Base-by-base conservation (phyloP, 345 rosid species). In the Arabidopsis suecica region DNA sequence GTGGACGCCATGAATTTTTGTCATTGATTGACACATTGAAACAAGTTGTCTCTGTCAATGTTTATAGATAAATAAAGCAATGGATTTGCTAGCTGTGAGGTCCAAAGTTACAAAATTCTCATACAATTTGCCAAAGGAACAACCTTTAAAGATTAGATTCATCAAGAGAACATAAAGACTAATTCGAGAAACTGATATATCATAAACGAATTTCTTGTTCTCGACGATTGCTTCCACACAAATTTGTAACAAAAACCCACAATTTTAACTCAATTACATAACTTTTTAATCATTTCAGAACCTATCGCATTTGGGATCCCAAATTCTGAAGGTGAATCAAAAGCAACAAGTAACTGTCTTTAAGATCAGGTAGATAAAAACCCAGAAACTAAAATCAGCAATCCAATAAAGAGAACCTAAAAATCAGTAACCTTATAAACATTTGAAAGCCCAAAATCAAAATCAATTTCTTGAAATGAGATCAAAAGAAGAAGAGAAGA, bases 251-350 rank as follows among this genome's bases (percentile, higher is more conserved):
- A 20, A 20, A 20, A 20, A 20, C 22, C 22, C 41, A 14, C 69
- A 72, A 42, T 5, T 56, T 32, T 23, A 64, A 14, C 65, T 44
- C 77, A 34, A 55, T 54, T 54, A 20, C 22, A 53, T 38, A 72
- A 36, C 14, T 61, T 42, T 4, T 4, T 9, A 7, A 28, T 67
- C 49, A 36, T 8, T n/a, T 42, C 3, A 38, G 33, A 41, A 41
- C 1, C 38, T 23, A 22, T 10, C 34, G 36, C 25, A 23, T 23
- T 50, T 55, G 73, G 33, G 44, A 58, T 42, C 37, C 11, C 36
- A 16, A 51, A 45, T 62, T 62, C 32, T n/a, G 11, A 50, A 9
- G 9, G 7, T 16, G 54, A 58, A 57, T 45, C 57, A 55, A 44
- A 54, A 10, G 37, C 55, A 42, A 42, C 25, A 54, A 65, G 20